Conservation (phyloP, 2,329 filamentous ascomycete genomes). For the Trichoderma lentiforme region DNA sequence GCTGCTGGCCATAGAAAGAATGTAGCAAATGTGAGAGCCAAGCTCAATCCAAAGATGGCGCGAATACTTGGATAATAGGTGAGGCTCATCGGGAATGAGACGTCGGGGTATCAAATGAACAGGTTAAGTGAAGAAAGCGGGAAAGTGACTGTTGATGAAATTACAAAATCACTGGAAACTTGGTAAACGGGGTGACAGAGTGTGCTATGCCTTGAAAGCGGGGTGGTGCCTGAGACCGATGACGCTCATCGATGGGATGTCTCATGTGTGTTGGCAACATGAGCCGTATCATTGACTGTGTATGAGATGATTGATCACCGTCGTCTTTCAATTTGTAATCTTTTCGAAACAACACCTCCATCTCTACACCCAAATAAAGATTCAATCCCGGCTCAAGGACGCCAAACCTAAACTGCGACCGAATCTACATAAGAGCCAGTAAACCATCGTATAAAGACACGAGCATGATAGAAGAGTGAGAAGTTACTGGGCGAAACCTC, state of each 20-base stretch:
- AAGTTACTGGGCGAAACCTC: neutral
- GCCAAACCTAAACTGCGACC: neutral
- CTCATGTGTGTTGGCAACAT: neutral
- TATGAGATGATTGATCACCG: neutral
- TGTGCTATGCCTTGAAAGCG: neutral
- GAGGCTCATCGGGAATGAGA: neutral
- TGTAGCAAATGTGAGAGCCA: slow-evolving; percentile 24
- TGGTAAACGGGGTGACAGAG: neutral
- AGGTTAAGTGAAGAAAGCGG: neutral
- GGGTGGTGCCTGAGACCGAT: neutral
- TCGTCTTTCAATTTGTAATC: neutral
- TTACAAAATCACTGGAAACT: neutral
- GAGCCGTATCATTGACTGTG: neutral
- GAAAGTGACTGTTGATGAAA: neutral
- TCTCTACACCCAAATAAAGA: neutral
- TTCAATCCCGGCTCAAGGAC: accelerated
- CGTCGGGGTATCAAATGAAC: neutral
- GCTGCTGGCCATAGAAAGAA: slow-evolving; percentile 20
- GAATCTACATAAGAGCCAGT: neutral
- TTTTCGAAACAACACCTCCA: neutral
- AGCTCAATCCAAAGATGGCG: neutral
- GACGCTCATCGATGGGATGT: neutral
- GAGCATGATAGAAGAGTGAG: no score
- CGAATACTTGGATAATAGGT: neutral
- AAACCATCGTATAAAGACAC: neutral